Conservation (phyloP, 78 protist species). For the Monocercomonoides exilis region DNA sequence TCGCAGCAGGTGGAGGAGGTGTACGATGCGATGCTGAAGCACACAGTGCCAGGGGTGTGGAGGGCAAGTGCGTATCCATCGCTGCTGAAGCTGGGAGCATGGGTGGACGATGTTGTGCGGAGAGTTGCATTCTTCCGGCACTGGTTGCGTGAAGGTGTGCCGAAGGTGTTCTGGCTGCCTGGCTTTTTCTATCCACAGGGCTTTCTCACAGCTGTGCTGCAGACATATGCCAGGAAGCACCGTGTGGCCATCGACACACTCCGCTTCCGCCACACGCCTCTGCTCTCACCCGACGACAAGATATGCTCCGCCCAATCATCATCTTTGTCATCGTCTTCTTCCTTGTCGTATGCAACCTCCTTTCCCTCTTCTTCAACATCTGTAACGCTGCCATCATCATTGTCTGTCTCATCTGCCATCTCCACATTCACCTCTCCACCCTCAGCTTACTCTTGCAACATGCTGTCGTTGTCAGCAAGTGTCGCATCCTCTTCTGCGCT, state of each 20-base stretch:
- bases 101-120: conserved; percentile 19
- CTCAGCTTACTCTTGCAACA: too few species aligned
- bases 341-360: too few species aligned
- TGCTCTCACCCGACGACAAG: not conserved
- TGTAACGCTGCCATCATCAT: too few species aligned
- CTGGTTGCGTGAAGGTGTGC: not conserved
- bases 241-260: not conserved
- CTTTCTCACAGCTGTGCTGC: not conserved
- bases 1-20: not conserved
- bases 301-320: too few species aligned
- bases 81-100: conserved; percentile 37
- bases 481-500: too few species aligned
- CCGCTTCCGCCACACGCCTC: not conserved
- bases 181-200: not conserved
- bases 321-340: too few species aligned
- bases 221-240: not conserved
- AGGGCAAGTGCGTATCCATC: conserved; percentile 38
- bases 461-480: too few species aligned
- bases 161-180: not conserved
- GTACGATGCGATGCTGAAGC: not conserved
- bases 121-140: not conserved
- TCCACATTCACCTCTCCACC: too few species aligned
- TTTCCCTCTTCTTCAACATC: too few species aligned
- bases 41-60: conserved; percentile 44
- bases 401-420: too few species aligned